Conservation (phyloP, 1,139 yeast species). For the Kodamaea plutei region DNA sequence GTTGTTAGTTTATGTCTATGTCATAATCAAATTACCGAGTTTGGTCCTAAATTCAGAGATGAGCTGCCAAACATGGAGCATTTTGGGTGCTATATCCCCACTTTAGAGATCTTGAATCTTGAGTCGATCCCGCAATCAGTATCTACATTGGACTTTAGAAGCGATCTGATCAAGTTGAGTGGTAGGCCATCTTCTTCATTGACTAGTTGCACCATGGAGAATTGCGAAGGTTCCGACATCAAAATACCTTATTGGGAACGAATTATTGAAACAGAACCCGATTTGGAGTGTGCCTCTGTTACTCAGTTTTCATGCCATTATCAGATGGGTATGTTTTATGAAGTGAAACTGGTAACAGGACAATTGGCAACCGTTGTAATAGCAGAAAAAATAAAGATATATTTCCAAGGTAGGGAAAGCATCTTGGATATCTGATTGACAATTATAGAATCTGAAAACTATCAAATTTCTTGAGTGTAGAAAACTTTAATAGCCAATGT, state of each 20-base stretch:
- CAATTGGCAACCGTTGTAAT: too few species aligned
- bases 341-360: too few species aligned
- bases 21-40: conserved; percentile 1
- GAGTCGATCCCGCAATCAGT: not conserved
- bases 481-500: too few species aligned
- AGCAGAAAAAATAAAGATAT: too few species aligned
- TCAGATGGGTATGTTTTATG: too few species aligned
- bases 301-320: not conserved
- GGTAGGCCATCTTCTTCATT: conserved; percentile 1
- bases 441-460: too few species aligned
- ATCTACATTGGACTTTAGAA: not conserved
- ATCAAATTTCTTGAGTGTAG: too few species aligned
- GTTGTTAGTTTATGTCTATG: conserved; percentile 1
- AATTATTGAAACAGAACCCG: not conserved
- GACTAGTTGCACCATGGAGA: conserved; percentile 1
- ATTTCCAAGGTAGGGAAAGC: too few species aligned
- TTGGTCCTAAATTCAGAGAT: not conserved
- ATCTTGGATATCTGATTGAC: too few species aligned
- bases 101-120: conserved; percentile 1
- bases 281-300: not conserved
- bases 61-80: conserved; percentile 4
- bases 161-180: not conserved
- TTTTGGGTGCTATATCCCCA: conserved; percentile 3
- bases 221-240: conserved; percentile 1
- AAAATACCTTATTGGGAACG: not conserved